Evolutionary conservation across 2,329 filamentous ascomycete species (phyloP).

Genomic region (Cladophialophora carrionii): DNA sequence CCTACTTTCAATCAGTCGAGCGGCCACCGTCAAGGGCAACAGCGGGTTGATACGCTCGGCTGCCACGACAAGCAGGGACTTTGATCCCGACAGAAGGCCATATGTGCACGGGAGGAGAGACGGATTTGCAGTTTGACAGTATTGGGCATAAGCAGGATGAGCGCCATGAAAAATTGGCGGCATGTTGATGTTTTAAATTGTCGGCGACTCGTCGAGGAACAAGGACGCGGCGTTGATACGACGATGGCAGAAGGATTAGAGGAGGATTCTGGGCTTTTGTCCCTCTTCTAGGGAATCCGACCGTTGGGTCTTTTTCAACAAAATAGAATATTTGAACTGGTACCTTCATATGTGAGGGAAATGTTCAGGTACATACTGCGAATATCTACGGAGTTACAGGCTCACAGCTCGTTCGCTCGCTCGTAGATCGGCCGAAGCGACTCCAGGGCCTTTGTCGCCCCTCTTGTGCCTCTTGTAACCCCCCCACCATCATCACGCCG

Average conservation of each 20-base stretch:
- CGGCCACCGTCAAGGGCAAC: slow-evolving; percentile 1
- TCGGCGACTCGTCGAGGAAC: not conserved
- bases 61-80: not conserved
- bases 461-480: slow-evolving; percentile 6
- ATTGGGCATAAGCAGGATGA: not conserved
- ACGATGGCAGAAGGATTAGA: not conserved
- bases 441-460: not conserved
- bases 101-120: not conserved
- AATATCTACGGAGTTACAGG: too few relatives aligned
- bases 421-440: not conserved
- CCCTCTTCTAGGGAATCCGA: not conserved
- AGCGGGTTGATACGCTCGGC: not conserved
- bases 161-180: not conserved
- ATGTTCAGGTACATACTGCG: too few relatives aligned
- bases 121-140: not conserved
- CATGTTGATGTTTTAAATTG: too few relatives aligned
- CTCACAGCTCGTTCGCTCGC: not conserved
- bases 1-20: not conserved
- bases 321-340: not conserved
- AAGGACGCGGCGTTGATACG: not conserved
- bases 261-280: not conserved
- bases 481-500: slow-evolving; percentile 9
- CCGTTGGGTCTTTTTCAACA: not conserved
- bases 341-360: too few relatives aligned
- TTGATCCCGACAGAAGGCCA: not conserved